Evolutionary conservation across 257 asterid genomes (phyloP), one percentile per base, ranked within the genome.

Genomic region (Apocynum venetum): DNA sequence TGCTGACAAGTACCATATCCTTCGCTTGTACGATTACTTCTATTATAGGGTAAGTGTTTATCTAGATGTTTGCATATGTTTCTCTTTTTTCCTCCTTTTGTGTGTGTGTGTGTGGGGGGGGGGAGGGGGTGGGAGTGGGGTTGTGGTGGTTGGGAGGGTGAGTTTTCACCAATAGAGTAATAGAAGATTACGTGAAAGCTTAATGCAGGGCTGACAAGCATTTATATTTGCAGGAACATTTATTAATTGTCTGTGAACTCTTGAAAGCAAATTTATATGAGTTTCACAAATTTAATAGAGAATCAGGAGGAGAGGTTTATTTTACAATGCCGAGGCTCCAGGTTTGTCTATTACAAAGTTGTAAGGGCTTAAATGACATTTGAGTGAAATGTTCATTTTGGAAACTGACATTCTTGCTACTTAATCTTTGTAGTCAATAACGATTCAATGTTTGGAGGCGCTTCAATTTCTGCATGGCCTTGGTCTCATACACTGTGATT

Each of bases 301-400:
- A 95, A 89, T 93, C 99, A 74, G 99, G 99, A 66, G 99, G 99
- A 60, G 99, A 95, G 84, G 99, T 93, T 79, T 95, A 95, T 88
- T 95, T 95, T 82, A 93, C 99, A 48, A 95, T 95, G 98, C 99
- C 99, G 78, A 90, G 99, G 80, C 90, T 95, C 76, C 98, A 95
- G 98, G 99, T 95, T 81, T 75, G 90, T 82, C 49, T 76, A 46
- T 71, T 35, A 51, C 81, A 67, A 67, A 55, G 66, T 73, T 53
- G 65, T 52, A 77, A 79, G 72, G 36, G 63, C 60, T 64, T 74
- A 46, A 61, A 64, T 69, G 49, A 71, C 82, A 59, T 82, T 83
- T 19, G 20, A 20, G 20, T 57, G 35, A 57, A 57, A 19, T 55
- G 20, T 10, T 40, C 40, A 44, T 73, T 61, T 71, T 78, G 38